Evolutionary conservation across 192 early-diverging fungal species (phyloP).

Genomic region (Coemansia asiatica): DNA sequence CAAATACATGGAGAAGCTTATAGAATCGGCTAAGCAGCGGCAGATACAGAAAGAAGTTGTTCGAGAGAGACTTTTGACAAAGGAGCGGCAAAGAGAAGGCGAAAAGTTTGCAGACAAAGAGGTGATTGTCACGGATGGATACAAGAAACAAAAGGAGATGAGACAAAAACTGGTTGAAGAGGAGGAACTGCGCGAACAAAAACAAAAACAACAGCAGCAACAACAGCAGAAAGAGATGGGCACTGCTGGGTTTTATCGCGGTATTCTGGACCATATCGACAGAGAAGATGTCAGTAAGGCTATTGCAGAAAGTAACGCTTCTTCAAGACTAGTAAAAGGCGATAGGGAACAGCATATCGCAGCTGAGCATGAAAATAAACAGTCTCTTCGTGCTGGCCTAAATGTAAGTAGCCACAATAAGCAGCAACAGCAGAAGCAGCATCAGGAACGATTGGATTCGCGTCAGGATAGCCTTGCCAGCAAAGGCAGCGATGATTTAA

Average conservation of each 20-base stretch:
- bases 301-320: background rate
- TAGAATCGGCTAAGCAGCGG: slow-evolving; percentile 42
- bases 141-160: slow-evolving; percentile 48
- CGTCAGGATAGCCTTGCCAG: background rate
- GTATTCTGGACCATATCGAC: slow-evolving; percentile 54
- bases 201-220: slow-evolving; percentile 5
- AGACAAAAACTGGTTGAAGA: slow-evolving; percentile 26
- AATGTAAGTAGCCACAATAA: background rate
- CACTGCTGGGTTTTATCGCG: slow-evolving; percentile 22
- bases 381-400: slow-evolving; percentile 9
- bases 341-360: background rate
- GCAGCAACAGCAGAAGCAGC: background rate
- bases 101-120: slow-evolving; percentile 45
- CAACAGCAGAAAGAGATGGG: background rate
- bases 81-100: slow-evolving; percentile 41
- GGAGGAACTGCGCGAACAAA: slow-evolving; percentile 24
- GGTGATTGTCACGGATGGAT: slow-evolving; percentile 38
- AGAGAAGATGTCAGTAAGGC: slow-evolving; percentile 55
- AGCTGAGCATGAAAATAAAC: background rate
- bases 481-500: background rate
- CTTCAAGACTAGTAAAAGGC: background rate
- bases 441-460: too few relatives aligned
- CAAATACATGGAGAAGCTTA: slow-evolving; percentile 48
- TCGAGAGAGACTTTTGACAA: slow-evolving; percentile 33
- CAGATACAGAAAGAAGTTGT: slow-evolving; percentile 41